Evolutionary conservation across 768 basidiomycete genomes (phyloP).

Genomic region (Leccinum ochraceum): DNA sequence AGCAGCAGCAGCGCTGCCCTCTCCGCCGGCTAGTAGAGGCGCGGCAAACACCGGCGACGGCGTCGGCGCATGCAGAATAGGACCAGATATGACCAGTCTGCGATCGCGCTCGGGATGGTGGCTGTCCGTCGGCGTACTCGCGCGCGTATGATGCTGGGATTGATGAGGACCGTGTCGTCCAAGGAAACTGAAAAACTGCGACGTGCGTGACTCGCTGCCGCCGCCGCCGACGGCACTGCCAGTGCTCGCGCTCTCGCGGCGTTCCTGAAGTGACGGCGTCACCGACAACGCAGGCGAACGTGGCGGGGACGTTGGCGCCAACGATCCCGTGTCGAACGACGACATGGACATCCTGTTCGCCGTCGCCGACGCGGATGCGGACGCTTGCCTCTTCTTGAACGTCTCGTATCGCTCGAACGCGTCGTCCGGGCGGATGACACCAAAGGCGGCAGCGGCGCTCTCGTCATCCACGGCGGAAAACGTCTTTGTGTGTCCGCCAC

Average conservation of each 20-base stretch:
- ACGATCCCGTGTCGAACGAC: constrained; percentile 48
- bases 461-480: neutral
- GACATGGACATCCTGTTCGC: constrained; percentile 61
- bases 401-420: constrained; percentile 89
- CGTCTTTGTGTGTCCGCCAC: neutral
- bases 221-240: neutral
- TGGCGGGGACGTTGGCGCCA: constrained; percentile 41
- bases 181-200: constrained; percentile 61
- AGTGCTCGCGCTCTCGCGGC: constrained; percentile 12
- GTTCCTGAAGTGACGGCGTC: constrained; percentile 32
- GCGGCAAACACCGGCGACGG: constrained; percentile 11
- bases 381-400: constrained; percentile 57
- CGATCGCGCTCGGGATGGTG: constrained; percentile 41
- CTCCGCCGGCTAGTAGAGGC: neutral
- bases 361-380: neutral
- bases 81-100: constrained; percentile 65
- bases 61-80: constrained; percentile 45
- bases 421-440: constrained; percentile 57
- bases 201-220: constrained; percentile 40
- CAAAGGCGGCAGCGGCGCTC: constrained; percentile 8
- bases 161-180: constrained; percentile 40
- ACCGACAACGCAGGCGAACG: constrained; percentile 36
- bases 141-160: constrained; percentile 18
- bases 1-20: neutral
- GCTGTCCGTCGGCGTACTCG: constrained; percentile 49